Base-by-base conservation (phyloP, 306 rosid genomes). In the Gleditsia sinensis region DNA sequence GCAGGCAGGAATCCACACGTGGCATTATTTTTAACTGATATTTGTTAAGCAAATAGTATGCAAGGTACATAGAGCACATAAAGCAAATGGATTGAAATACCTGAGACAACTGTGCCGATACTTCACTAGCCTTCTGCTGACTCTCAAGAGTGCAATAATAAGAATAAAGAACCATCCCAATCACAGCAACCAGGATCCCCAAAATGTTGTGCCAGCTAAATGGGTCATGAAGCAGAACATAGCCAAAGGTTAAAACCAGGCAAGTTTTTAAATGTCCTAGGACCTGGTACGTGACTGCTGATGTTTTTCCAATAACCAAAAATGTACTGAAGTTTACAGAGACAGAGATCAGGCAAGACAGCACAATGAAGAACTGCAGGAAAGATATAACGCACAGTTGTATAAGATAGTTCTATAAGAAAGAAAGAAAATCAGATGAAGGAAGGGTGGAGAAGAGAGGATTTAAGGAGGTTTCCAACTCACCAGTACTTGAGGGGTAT, bases 251-350 rank as follows among this genome's bases (percentile, higher is more conserved):
- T 71, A 94, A 82, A 30, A 94, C 97, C 61, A 94, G 90, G 80
- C 97, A 91, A 56, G 98, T 94, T 82, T 94, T 94, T 65, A 91
- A 85, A 83, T 94, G 98, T 75, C 98, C 98, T 32, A 94, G 96
- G 66, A 91, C 98, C 86, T 94, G 98, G 79, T 94, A 94, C 33
- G 98, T 94, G 49, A 94, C 97, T 1, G 97, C 93, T 67, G 98
- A 94, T 65, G 98, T 93, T 81, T 86, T 93, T 78, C 98, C 98
- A 61, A 93, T 91, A 32, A 94, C 97, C 60, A 94, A 89, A 78
- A 94, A 94, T 24, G 98, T 94, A 68, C 98, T 94, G 76, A 94
- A 94, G 78, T 94, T 94, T 75, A 94, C 98, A 24, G 98, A 94
- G 55, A 94, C 92, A 30, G 98, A 88, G 74, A 94, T 91, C 71